These are phyloP conservation scores for Phytophthora sansomeana DNA, from an alignment of 352 stramenopile species.

Conservation along the genomic window DNA sequence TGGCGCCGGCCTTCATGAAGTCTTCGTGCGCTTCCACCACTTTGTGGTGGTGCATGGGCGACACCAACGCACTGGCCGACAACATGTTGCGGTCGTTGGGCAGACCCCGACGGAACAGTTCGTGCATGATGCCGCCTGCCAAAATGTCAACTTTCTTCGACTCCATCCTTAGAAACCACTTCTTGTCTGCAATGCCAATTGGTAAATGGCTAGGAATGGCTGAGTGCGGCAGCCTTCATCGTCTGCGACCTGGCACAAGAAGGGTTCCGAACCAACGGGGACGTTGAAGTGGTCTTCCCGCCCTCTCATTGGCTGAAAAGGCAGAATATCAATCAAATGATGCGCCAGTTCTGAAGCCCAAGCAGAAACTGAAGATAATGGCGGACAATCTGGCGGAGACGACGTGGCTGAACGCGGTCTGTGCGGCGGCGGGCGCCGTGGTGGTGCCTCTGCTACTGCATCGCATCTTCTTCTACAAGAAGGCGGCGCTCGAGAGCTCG, in stretches of 20 bases:
- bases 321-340: neutral
- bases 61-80: slow-evolving; percentile 84
- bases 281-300: slow-evolving; percentile 29
- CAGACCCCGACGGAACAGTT: slow-evolving; percentile 86
- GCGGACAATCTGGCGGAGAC: slow-evolving; percentile 34
- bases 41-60: slow-evolving; percentile 67
- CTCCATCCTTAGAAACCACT: slow-evolving; percentile 22
- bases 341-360: slow-evolving; percentile 9
- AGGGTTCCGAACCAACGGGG: slow-evolving; percentile 11
- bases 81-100: slow-evolving; percentile 93
- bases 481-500: slow-evolving; percentile 39
- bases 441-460: slow-evolving; percentile 63
- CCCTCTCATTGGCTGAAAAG: slow-evolving; percentile 6
- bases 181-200: slow-evolving; percentile 20
- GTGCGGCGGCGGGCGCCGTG: slow-evolving; percentile 41
- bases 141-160: slow-evolving; percentile 59
- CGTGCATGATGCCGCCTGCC: slow-evolving; percentile 88
- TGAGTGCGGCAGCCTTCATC: slow-evolving; percentile 26
- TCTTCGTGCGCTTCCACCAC: slow-evolving; percentile 74
- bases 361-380: slow-evolving; percentile 25
- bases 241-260: slow-evolving; percentile 27
- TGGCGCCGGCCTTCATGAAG: slow-evolving; percentile 83
- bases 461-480: slow-evolving; percentile 58
- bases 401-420: slow-evolving; percentile 50
- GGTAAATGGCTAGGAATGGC: slow-evolving; percentile 17